Base-by-base conservation (phyloP, 2,329 filamentous ascomycete genomes). In the Verruconis gallopava region DNA sequence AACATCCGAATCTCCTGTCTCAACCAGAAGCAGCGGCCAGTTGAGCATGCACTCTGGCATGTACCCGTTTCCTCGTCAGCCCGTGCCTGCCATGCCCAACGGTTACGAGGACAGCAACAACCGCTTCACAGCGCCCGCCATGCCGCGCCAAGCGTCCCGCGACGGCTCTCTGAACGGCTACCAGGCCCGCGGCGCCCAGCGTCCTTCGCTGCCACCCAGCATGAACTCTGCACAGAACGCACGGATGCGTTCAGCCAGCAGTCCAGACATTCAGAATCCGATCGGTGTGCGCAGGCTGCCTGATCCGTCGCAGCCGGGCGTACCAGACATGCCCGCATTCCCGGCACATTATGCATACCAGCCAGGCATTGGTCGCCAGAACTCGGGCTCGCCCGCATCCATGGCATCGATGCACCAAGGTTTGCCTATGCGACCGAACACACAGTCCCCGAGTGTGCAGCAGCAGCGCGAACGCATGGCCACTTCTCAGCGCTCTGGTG, bases 221-320 rank as follows among this genome's bases (percentile, higher is more conserved):
- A 65, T 72, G 51, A 66, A 70, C 52, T 66, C 70, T 48, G 61
- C 71, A 56, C 59, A 79, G 48, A 79, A 85, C 56, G 78, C 81
- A 55, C 74, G 86, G 50, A 80, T 84, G 63, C 76, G 91, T 49
- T 94, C 88, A 28, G 93, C 93, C 54, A 96, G 89, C 64, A 95
- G 88, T 48, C 89, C 91, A 5, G 88, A 96, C 58, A 94, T 94
- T 51, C 85, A 93, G 49, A 79, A 73, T 41, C 73, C 78, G 41
- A 71, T 73, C 48, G 71, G 71, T 38, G 67, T 70, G 22, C 65
- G 69, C 55, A 69, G 77, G 48, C 68, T 75, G 55, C 60, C 66
- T 65, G 69, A 48, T 73, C 74, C 60, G 68, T 60, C 55, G 34
- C 55, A 53, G 38, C 55, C 59, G 20, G 51, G 57, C 19, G 60